phyloP scores from a whole-genome alignment of 164 flowering plant species.

The Echeveria elegans region DNA sequence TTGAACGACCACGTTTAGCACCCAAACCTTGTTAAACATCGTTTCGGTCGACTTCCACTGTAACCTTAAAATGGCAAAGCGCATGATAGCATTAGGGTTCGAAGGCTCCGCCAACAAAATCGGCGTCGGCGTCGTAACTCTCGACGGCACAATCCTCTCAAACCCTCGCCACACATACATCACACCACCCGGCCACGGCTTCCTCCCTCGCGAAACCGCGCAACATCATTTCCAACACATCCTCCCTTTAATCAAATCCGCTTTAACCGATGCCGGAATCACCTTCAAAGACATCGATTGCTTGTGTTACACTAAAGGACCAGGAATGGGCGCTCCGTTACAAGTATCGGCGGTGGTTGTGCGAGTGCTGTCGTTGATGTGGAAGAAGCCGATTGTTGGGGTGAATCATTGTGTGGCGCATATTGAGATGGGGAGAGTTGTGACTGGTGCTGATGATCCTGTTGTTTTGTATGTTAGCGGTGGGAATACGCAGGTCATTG shows the following conservation, averaged over 20 bases:
- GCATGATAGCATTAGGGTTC: constrained; percentile 68
- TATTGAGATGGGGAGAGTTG: constrained; percentile 94
- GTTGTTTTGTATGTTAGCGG: constrained; percentile 96
- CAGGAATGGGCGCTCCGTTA: constrained; percentile 97
- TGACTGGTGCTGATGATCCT: constrained; percentile 89
- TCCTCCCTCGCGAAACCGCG: constrained; percentile 93
- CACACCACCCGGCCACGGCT: constrained; percentile 96
- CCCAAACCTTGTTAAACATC: too few relatives aligned
- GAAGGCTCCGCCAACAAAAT: constrained; percentile 98
- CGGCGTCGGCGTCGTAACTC: constrained; percentile 90
- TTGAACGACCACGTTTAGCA: too few relatives aligned
- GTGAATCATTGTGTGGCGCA: constrained; percentile 98
- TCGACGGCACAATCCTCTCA: constrained; percentile 76
- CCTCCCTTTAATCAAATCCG: constrained; percentile 70
- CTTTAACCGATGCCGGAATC: constrained; percentile 47
- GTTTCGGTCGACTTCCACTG: background rate
- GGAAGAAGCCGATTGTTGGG: constrained; percentile 89
- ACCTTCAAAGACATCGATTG: constrained; percentile 68
- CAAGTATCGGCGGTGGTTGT: constrained; percentile 78
- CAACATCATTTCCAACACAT: constrained; percentile 83
- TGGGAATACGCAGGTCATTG: constrained; percentile 96
- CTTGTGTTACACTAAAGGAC: constrained; percentile 95
- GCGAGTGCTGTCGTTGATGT: constrained; percentile 68
- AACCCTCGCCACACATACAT: constrained; percentile 95
- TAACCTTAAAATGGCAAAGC: constrained; percentile 24